These are phyloP conservation scores for Cercospora canescens DNA, from an alignment of 2,329 filamentous ascomycete species.

Conservation along the genomic window DNA sequence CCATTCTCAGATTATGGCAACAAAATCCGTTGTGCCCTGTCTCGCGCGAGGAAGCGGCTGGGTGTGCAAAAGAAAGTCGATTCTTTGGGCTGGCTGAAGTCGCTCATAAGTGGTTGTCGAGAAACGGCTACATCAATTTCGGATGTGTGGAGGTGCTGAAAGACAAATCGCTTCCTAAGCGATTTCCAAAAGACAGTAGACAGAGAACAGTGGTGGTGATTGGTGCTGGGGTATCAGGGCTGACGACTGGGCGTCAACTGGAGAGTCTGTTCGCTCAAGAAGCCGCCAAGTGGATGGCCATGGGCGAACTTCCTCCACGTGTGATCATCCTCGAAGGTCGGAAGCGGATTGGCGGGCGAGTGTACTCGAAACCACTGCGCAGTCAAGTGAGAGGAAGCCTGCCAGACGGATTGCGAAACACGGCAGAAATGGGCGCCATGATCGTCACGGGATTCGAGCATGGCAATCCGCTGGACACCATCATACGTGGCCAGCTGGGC, in stretches of 20 bases:
- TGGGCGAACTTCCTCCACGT: constrained; percentile 67
- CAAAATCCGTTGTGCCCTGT: constrained; percentile 82
- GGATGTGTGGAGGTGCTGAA: constrained; percentile 76
- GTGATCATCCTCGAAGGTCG: constrained; percentile 86
- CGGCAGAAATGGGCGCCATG: constrained; percentile 96
- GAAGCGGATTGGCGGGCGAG: constrained; percentile 82
- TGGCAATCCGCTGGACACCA: constrained; percentile 88
- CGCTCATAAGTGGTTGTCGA: constrained; percentile 88
- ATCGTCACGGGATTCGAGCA: constrained; percentile 97
- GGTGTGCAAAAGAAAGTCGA: constrained; percentile 81
- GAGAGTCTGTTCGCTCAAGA: constrained; percentile 84
- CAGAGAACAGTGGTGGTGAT: constrained; percentile 80
- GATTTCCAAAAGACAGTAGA: constrained; percentile 45
- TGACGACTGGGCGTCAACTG: constrained; percentile 89
- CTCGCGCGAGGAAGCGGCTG: constrained; percentile 79
- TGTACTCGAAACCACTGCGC: constrained; percentile 78
- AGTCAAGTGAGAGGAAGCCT: constrained; percentile 58
- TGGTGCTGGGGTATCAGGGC: constrained; percentile 89
- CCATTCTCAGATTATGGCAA: constrained; percentile 86
- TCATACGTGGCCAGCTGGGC: constrained; percentile 86
- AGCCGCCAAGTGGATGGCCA: constrained; percentile 63
- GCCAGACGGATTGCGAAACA: constrained; percentile 62
- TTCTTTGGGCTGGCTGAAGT: constrained; percentile 89
- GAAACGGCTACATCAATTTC: constrained; percentile 94
- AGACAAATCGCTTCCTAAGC: constrained; percentile 28